Percentiles rank a stretch among this genome's conserved stretches.
These are phyloP conservation scores for Zasmidium cellare DNA, from an alignment of 2,329 filamentous ascomycete genomes.

Conservation along the genomic window DNA sequence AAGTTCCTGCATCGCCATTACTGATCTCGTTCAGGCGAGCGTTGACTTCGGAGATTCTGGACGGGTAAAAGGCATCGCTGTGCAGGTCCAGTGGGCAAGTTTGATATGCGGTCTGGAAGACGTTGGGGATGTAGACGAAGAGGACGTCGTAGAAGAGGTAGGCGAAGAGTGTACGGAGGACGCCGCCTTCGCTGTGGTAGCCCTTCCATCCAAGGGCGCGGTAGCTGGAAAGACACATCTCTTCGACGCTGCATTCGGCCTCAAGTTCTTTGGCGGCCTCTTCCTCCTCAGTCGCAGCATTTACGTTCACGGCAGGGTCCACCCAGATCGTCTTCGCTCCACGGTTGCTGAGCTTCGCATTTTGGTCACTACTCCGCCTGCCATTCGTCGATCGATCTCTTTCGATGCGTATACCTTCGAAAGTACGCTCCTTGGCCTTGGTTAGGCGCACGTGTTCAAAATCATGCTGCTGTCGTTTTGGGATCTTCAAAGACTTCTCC, in stretches of 20 bases:
- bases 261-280: slow-evolving; percentile 33
- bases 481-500: slow-evolving; percentile 78
- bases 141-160: slow-evolving; percentile 93
- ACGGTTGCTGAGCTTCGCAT: slow-evolving; percentile 32
- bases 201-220: slow-evolving; percentile 85
- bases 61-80: slow-evolving; percentile 87
- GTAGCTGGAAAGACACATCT: slow-evolving; percentile 90
- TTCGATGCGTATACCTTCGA: slow-evolving; percentile 75
- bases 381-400: slow-evolving; percentile 20
- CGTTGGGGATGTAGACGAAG: slow-evolving; percentile 90
- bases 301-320: slow-evolving; percentile 52
- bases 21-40: slow-evolving; percentile 80
- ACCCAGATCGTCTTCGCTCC: slow-evolving; percentile 84
- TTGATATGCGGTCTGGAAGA: slow-evolving; percentile 95
- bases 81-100: slow-evolving; percentile 90
- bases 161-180: slow-evolving; percentile 78
- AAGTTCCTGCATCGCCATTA: slow-evolving; percentile 70
- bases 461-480: slow-evolving; percentile 85
- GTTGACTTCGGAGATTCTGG: slow-evolving; percentile 86
- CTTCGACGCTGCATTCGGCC: slow-evolving; percentile 83
- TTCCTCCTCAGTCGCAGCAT: slow-evolving; percentile 4
- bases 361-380: slow-evolving; percentile 34
- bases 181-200: slow-evolving; percentile 88
- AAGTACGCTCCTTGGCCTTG: slow-evolving; percentile 71
- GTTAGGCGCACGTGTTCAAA: slow-evolving; percentile 82